These are phyloP conservation scores for Boletus fagicola DNA, from an alignment of 768 basidiomycete species.

Conservation along the genomic window DNA sequence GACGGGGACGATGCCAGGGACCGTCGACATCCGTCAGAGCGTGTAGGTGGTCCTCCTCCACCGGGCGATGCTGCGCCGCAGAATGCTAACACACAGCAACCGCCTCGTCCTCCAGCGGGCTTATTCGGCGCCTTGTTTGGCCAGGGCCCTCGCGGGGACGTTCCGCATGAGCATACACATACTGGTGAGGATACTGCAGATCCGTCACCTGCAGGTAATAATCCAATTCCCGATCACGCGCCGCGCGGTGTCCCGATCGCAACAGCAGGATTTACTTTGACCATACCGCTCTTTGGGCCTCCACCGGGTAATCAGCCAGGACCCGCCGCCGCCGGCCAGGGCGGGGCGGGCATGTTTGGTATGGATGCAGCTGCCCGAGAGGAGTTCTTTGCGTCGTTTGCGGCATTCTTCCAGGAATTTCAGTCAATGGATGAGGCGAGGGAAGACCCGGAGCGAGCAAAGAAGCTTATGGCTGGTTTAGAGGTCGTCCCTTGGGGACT, in stretches of 20 bases:
- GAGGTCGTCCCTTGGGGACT: constrained; percentile 67
- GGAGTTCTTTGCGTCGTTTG: constrained; percentile 26
- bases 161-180: constrained; percentile 22
- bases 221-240: constrained; percentile 23
- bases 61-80: constrained; percentile 23
- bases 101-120: constrained; percentile 13
- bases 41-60: constrained; percentile 36
- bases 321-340: constrained; percentile 5
- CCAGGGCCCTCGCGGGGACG: constrained; percentile 14
- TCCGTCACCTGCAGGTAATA: constrained; percentile 19
- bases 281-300: constrained; percentile 34
- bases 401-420: constrained; percentile 30
- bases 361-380: constrained; percentile 24
- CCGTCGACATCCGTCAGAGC: constrained; percentile 63
- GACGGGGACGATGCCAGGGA: constrained; percentile 62
- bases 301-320: constrained; percentile 8
- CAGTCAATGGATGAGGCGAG: constrained; percentile 35
- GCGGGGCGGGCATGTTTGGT: constrained; percentile 7
- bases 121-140: constrained; percentile 31
- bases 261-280: constrained; percentile 35
- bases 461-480: constrained; percentile 57
- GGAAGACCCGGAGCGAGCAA: constrained; percentile 69
- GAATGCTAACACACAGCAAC: constrained; percentile 24
- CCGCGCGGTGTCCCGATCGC: constrained; percentile 25
- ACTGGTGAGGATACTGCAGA: constrained; percentile 30